Conservation (phyloP, 2,329 filamentous ascomycete species). For the Aspergillus transmontanensis region DNA sequence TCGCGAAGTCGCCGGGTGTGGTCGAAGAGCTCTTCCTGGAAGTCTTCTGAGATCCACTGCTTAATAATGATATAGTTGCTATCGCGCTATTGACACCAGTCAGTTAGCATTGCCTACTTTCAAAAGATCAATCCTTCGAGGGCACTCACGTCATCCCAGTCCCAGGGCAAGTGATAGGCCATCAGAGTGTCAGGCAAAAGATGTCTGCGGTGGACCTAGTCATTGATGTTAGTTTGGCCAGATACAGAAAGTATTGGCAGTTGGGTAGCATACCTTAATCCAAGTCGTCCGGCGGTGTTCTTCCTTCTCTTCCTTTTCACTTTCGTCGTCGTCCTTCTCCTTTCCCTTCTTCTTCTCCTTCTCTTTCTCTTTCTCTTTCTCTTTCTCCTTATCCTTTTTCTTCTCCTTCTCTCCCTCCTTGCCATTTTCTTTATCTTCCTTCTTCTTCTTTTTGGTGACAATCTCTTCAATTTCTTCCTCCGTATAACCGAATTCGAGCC, state of each 20-base stretch:
- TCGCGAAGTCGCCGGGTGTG: slow-evolving; percentile 69
- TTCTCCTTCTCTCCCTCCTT: slow-evolving; percentile 37
- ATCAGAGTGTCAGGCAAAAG: slow-evolving; percentile 50
- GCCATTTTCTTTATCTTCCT: slow-evolving; percentile 26
- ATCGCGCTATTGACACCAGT: slow-evolving; percentile 47
- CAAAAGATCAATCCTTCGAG: not conserved
- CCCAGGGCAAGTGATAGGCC: slow-evolving; percentile 50
- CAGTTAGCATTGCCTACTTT: slow-evolving; percentile 2
- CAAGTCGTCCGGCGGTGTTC: slow-evolving; percentile 38
- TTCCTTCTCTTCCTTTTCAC: slow-evolving; percentile 23
- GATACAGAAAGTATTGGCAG: not conserved
- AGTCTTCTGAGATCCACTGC: slow-evolving; percentile 69
- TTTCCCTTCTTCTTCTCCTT: slow-evolving; percentile 29
- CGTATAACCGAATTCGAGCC: slow-evolving; percentile 41
- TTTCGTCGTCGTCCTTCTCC: slow-evolving; percentile 31
- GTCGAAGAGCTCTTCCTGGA: slow-evolving; percentile 72
- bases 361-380: slow-evolving; percentile 37
- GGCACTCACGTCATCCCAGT: slow-evolving; percentile 48
- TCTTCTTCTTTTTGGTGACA: slow-evolving; percentile 42
- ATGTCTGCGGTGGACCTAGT: slow-evolving; percentile 48
- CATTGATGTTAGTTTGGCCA: slow-evolving; percentile 11
- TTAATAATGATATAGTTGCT: slow-evolving; percentile 73
- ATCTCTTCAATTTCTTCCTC: slow-evolving; percentile 48
- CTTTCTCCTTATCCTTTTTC: slow-evolving; percentile 40
- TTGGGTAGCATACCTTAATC: slow-evolving; percentile 42